Percentiles rank a stretch among this genome's conserved stretches.
phyloP scores from a whole-genome alignment of 768 basidiomycete species.

The Suillus americanus region DNA sequence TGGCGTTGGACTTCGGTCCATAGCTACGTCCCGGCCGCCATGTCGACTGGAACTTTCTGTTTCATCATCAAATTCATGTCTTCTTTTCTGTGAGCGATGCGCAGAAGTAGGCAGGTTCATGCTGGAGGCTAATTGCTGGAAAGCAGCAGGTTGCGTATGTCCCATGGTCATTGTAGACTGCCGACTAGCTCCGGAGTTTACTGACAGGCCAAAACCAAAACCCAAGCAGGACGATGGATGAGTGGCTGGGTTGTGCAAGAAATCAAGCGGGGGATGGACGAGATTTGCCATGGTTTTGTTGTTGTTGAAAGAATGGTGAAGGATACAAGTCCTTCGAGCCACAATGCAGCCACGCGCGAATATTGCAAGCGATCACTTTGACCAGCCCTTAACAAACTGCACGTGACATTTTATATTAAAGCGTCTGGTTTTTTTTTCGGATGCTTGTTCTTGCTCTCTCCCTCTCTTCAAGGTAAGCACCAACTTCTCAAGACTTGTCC shows the following conservation, averaged over 20 bases:
- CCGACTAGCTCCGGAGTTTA: slow-evolving; percentile 47
- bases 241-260: slow-evolving; percentile 56
- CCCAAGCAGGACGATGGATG: slow-evolving; percentile 67
- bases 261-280: slow-evolving; percentile 62
- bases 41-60: slow-evolving; percentile 36
- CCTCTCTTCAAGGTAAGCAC: slow-evolving; percentile 35
- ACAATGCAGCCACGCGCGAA: slow-evolving; percentile 5
- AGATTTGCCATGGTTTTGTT: slow-evolving; percentile 65
- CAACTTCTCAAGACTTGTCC: slow-evolving; percentile 10
- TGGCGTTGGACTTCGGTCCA: slow-evolving; percentile 86
- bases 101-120: slow-evolving; percentile 40
- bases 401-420: slow-evolving; percentile 31
- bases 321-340: slow-evolving; percentile 11
- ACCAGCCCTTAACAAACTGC: slow-evolving; percentile 36
- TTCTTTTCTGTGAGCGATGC: slow-evolving; percentile 58
- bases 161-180: slow-evolving; percentile 42
- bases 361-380: slow-evolving; percentile 5
- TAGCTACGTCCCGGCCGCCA: slow-evolving; percentile 57
- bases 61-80: slow-evolving; percentile 72
- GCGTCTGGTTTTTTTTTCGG: background rate
- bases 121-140: slow-evolving; percentile 56
- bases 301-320: slow-evolving; percentile 18
- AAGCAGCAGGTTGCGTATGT: slow-evolving; percentile 43
- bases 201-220: slow-evolving; percentile 67
- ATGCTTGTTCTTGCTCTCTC: slow-evolving; percentile 17